Base-by-base conservation (phyloP, 2,329 filamentous ascomycete genomes). In the Hymenotorrendiella dingleyae region DNA sequence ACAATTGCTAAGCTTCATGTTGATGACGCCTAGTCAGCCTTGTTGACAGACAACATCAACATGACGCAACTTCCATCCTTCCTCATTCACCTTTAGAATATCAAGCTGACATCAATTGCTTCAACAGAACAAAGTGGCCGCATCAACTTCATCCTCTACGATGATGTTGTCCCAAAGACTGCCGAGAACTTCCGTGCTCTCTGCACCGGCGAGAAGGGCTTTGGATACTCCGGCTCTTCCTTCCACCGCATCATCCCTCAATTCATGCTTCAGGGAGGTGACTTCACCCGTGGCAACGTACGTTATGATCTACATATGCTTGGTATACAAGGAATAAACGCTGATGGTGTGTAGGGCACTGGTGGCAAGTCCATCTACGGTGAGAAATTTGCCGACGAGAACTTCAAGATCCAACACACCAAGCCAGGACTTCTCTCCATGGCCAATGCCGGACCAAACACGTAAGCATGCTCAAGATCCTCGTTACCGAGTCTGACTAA, bases 201-300 rank as follows among this genome's bases (percentile, higher is more conserved):
- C 49, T 96, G 89, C 73, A 95, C 90, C 0, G 76, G 75, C 57
- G 77, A 86, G 74, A 80, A 87, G 71, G 86, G 86, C 63, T 82
- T 85, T 67, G 86, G 87, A 59, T 95, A 94, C 77, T 68, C 78
- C 67, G 80, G 79, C 64, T 93, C 86, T 58, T 75, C 77, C 56
- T 94, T 94, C 83, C 88, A 95, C 79, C 87, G 89, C 60, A 83
- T 95, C 69, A 94, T 94, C 69, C 85, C 85, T 58, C 68, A 87
- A 45, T 94, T 94, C 78, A 94, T 94, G 89, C 83, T 94, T 60
- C 89, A 94, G 78, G 89, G 88, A 67, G 88, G 88, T 78, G 88
- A 94, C 78, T 94, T 94, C 75, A 94, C 88, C 70, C 85, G 85
- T 64, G 80, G 82, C 64, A 93, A 94, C 70, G 89, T 94, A 75